phyloP scores from a whole-genome alignment of 1,284 basidiomycete genomes.

The Leucoagaricus sp. region DNA sequence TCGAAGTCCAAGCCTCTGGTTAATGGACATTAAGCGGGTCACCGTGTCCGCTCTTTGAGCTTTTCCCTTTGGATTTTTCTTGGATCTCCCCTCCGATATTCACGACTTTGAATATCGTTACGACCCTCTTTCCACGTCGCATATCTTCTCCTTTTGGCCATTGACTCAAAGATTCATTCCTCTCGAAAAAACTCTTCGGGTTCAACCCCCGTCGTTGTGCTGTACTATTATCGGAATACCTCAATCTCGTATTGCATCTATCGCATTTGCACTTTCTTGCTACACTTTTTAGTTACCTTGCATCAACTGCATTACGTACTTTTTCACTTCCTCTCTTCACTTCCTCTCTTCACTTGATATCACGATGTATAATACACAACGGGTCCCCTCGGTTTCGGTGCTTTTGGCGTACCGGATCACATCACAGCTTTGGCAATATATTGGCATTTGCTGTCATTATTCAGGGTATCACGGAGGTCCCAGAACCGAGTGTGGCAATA shows the following conservation, averaged over 20 bases:
- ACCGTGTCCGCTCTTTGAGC: conserved; percentile 33
- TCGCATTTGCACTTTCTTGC: neutral
- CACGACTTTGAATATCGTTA: conserved; percentile 3
- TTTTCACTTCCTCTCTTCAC: neutral
- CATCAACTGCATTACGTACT: conserved; percentile 45
- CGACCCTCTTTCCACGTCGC: conserved; percentile 19
- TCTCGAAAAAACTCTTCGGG: conserved; percentile 40
- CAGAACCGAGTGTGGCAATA: too few relatives aligned
- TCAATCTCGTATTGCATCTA: conserved; percentile 12
- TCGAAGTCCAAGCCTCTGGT: conserved; percentile 38
- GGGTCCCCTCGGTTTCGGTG: neutral
- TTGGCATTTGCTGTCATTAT: too few relatives aligned
- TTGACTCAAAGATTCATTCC: neutral
- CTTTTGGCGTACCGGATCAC: neutral
- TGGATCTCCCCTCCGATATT: conserved; percentile 6
- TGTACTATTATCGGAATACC: conserved; percentile 31
- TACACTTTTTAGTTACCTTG: conserved; percentile 16
- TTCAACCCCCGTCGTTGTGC: conserved; percentile 76
- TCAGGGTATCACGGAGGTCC: too few relatives aligned
- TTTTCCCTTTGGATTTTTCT: conserved; percentile 9
- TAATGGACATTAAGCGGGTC: conserved; percentile 29
- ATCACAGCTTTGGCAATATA: neutral
- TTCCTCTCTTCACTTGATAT: conserved; percentile 11
- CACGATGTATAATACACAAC: conserved; percentile 16
- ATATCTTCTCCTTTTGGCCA: neutral